phyloP scores from a whole-genome alignment of 78 protist genomes.

The Planoprotostelium fungivorum region DNA sequence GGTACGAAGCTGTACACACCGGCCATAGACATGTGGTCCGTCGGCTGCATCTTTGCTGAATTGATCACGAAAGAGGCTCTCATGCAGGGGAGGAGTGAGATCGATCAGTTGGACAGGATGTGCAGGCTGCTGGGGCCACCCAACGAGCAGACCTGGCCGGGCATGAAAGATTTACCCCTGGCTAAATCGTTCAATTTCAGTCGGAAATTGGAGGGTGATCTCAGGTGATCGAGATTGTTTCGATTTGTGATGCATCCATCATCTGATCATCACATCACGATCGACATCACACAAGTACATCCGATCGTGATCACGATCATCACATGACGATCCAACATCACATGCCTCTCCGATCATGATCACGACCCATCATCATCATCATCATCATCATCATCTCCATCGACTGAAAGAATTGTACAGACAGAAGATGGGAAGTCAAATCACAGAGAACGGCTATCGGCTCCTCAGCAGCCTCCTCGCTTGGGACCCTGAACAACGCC shows the following conservation, averaged over 20 bases:
- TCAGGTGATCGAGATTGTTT: not conserved
- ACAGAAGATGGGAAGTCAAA: slow-evolving; percentile 29
- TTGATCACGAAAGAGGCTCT: slow-evolving; percentile 70
- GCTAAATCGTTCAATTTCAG: slow-evolving; percentile 22
- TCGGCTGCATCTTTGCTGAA: slow-evolving; percentile 45
- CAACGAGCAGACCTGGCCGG: slow-evolving; percentile 47
- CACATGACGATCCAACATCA: no score
- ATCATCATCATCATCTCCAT: no score
- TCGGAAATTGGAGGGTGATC: slow-evolving; percentile 2
- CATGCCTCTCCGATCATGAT: no score
- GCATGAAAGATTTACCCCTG: slow-evolving; percentile 32
- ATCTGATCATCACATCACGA: no score
- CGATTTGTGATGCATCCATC: no score
- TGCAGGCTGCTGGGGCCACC: slow-evolving; percentile 65
- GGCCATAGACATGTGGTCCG: slow-evolving; percentile 47
- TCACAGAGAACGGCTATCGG: slow-evolving; percentile 45
- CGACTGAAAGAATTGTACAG: not conserved
- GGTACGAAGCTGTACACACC: slow-evolving; percentile 88
- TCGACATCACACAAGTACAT: no score
- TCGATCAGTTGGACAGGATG: slow-evolving; percentile 84
- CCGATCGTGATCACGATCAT: no score
- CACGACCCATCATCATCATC: no score
- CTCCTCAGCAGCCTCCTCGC: slow-evolving; percentile 20
- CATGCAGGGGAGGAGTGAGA: slow-evolving; percentile 91
- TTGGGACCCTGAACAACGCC: slow-evolving; percentile 53